These are phyloP conservation scores for Apiospora rasikravindrae DNA, from an alignment of 2,329 filamentous ascomycete species.

Conservation along the genomic window DNA sequence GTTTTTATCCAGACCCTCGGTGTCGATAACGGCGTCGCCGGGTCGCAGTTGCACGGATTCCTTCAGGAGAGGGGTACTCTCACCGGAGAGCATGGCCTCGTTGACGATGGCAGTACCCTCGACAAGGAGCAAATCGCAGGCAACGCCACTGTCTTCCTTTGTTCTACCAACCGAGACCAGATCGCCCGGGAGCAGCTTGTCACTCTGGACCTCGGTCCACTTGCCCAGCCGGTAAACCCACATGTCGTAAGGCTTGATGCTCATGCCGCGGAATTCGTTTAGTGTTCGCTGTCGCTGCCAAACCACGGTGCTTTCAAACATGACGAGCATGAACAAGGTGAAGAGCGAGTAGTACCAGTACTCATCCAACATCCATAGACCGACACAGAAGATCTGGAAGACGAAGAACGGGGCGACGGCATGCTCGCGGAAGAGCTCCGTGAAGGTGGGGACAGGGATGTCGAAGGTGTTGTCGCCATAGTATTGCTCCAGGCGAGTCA, in stretches of 20 bases:
- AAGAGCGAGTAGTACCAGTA: slow-evolving; percentile 99
- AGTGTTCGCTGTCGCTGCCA: slow-evolving; percentile 98
- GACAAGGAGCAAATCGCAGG: slow-evolving; percentile 94
- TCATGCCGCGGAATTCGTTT: slow-evolving; percentile 98
- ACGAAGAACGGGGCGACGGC: slow-evolving; percentile 99
- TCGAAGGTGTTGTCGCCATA: slow-evolving; percentile 97
- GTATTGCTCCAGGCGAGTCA: slow-evolving; percentile 83
- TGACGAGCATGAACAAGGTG: slow-evolving; percentile 97
- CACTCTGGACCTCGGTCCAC: slow-evolving; percentile 88
- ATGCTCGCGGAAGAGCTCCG: slow-evolving; percentile 96
- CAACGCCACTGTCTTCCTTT: slow-evolving; percentile 95
- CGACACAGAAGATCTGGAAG: slow-evolving; percentile 98
- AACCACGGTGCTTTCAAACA: slow-evolving; percentile 97
- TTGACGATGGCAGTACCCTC: slow-evolving; percentile 98
- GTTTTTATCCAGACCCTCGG: slow-evolving; percentile 94
- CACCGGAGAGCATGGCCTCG: slow-evolving; percentile 98
- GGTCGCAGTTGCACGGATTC: slow-evolving; percentile 93
- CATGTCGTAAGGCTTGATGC: slow-evolving; percentile 96
- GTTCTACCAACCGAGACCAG: slow-evolving; percentile 90
- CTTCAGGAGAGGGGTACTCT: slow-evolving; percentile 95
- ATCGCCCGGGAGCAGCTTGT: slow-evolving; percentile 91
- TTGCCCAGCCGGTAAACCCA: slow-evolving; percentile 87
- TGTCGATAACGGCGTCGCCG: slow-evolving; percentile 77
- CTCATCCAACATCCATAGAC: slow-evolving; percentile 97
- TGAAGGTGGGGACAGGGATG: slow-evolving; percentile 94